A percentile compares a stretch with the other conserved stretches of the same genome.
Evolutionary conservation across 192 early-diverging fungal species (phyloP).

Genomic region (Coemansia sp.): DNA sequence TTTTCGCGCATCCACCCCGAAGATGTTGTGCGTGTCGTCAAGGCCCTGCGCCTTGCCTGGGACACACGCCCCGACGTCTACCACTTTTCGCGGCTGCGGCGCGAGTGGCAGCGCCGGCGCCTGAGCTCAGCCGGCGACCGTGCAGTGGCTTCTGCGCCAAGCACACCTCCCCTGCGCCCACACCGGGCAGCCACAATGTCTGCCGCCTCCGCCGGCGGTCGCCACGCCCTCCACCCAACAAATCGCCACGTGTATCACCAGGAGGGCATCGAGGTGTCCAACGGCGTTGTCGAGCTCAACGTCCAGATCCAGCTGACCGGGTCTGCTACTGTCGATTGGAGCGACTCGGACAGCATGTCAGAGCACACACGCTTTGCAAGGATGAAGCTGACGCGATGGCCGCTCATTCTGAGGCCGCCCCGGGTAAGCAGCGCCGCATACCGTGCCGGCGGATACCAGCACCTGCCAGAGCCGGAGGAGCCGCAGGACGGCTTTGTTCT

Average conservation of each 20-base stretch:
- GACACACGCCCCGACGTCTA: constrained; percentile 51
- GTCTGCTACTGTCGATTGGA: constrained; percentile 31
- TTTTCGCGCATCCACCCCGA: constrained; percentile 53
- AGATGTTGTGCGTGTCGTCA: constrained; percentile 46
- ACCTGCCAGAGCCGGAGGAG: constrained; percentile 15
- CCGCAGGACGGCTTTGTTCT: constrained; percentile 52
- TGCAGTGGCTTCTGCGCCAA: constrained; percentile 25
- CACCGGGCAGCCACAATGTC: constrained; percentile 26
- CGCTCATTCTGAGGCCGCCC: constrained; percentile 35
- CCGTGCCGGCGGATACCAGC: constrained; percentile 1
- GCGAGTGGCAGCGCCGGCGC: constrained; percentile 52
- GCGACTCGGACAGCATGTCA: constrained; percentile 27
- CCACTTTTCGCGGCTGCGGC: constrained; percentile 52
- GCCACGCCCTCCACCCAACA: neutral
- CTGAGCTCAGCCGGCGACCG: constrained; percentile 14
- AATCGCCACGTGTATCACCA: constrained; percentile 17
- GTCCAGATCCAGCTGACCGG: constrained; percentile 44
- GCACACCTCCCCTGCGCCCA: constrained; percentile 35
- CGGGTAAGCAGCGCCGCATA: constrained; percentile 9
- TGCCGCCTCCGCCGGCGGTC: neutral
- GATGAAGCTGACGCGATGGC: constrained; percentile 51
- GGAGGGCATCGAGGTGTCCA: constrained; percentile 50
- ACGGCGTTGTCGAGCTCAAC: constrained; percentile 48
- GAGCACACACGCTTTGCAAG: constrained; percentile 49
- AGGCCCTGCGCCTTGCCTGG: constrained; percentile 50